These are phyloP conservation scores for Colletotrichum gigasporum DNA, from an alignment of 2,329 filamentous ascomycete species.

Conservation along the genomic window DNA sequence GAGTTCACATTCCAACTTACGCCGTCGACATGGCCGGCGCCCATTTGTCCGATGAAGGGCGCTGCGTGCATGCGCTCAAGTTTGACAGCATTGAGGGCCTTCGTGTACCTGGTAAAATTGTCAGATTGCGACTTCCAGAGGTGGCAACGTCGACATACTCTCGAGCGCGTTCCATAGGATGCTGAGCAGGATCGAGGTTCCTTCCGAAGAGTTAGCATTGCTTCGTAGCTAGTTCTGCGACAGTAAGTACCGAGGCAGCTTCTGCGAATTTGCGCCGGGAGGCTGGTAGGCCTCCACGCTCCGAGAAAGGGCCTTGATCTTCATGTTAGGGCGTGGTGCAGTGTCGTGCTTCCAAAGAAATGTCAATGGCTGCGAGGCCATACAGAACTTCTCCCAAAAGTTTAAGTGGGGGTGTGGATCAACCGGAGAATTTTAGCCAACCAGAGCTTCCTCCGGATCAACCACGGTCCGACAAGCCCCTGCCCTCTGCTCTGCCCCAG, in stretches of 20 bases:
- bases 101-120: conserved; percentile 44
- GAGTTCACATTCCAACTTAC: conserved; percentile 46
- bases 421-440: conserved; percentile 30
- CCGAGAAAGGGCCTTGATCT: conserved; percentile 74
- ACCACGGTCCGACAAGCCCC: conserved; percentile 8
- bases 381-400: conserved; percentile 32
- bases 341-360: conserved; percentile 6
- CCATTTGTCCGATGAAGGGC: conserved; percentile 84
- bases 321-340: conserved; percentile 47
- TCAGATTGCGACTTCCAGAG: conserved; percentile 25
- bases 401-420: conserved; percentile 32
- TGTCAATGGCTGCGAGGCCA: neutral
- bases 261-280: conserved; percentile 71
- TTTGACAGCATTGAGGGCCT: conserved; percentile 81
- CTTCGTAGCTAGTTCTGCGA: neutral
- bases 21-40: conserved; percentile 91
- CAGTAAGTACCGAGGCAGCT: conserved; percentile 54
- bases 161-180: conserved; percentile 90
- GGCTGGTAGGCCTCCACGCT: conserved; percentile 72
- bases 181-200: conserved; percentile 84
- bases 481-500: conserved; percentile 10
- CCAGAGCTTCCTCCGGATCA: conserved; percentile 10
- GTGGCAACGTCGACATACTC: conserved; percentile 81
- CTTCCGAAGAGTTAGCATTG: conserved; percentile 44
- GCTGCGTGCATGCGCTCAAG: conserved; percentile 87